Base-by-base conservation (phyloP, 805 yeast species). In the Ogataea glucozyma region DNA sequence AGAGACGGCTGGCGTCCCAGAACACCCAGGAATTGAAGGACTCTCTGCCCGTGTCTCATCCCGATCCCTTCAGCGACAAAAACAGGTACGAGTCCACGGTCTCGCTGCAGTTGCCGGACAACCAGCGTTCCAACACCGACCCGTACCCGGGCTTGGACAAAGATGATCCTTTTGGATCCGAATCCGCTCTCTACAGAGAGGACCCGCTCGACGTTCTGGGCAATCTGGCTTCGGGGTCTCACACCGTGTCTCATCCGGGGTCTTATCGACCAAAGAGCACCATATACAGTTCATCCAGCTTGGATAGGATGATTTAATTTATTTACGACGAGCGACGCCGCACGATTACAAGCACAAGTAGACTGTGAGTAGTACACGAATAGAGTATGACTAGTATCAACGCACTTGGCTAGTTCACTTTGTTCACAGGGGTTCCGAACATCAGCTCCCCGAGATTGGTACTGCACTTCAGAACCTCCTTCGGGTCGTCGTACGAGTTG, bases 371-470 rank as follows among this genome's bases (percentile, higher is more conserved):
- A n/a, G n/a, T n/a, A n/a, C n/a, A n/a, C n/a, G n/a, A n/a, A n/a
- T n/a, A n/a, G n/a, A n/a, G n/a, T n/a, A n/a, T n/a, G n/a, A n/a
- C n/a, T n/a, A n/a, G n/a, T n/a, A n/a, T n/a, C n/a, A n/a, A n/a
- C n/a, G n/a, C n/a, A n/a, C n/a, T n/a, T n/a, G n/a, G n/a, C n/a
- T n/a, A n/a, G n/a, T 58, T 65, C 53, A 81, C 71, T 29, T 75
- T 66, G 43, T 73, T 75, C 43, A 81, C 79, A 43, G 79, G 75
- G 35, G 78, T 72, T 43, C 93, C 93, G 46, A 80, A 79, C 91
- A 85, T 85, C 61, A 82, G 75, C 49, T 82, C 81, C 37, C 93
- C 93, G 50, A 85, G 71, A 53, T 79, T 84, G 27, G 82, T 79
- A 35, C 88, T 81, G 48, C 71, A 78, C 58, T 82, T 83, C 59